Conservation (phyloP, 1,284 basidiomycete species). For the Cryptococcus sp. region DNA sequence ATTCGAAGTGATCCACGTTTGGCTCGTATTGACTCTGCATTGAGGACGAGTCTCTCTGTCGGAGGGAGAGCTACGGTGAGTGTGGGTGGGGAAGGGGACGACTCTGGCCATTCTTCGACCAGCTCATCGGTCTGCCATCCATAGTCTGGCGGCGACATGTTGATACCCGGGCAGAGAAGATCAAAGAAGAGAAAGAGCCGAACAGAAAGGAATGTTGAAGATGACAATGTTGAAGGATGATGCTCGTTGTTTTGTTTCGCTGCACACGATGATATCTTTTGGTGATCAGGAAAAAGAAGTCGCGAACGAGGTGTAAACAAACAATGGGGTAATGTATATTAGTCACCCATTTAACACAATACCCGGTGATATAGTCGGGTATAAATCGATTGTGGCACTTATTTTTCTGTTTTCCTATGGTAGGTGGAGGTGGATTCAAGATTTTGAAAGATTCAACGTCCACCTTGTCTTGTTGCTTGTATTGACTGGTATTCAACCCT, state of each 20-base stretch:
- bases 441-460: slow-evolving; percentile 10
- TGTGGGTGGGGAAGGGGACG: slow-evolving; percentile 55
- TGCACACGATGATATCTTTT: no score
- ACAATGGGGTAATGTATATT: background rate
- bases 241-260: slow-evolving; percentile 13
- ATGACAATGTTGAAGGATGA: slow-evolving; percentile 2
- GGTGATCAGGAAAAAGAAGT: no score
- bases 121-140: slow-evolving; percentile 78
- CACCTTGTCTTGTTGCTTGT: no score
- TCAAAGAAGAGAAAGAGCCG: slow-evolving; percentile 1
- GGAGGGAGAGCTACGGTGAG: slow-evolving; percentile 10
- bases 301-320: slow-evolving; percentile 4
- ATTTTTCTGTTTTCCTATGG: background rate
- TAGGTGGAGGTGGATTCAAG: slow-evolving; percentile 19
- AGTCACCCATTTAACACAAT: no score
- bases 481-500: background rate
- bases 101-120: slow-evolving; percentile 73
- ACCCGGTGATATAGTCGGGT: background rate
- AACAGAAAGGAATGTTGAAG: slow-evolving; percentile 2
- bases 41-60: slow-evolving; percentile 46
- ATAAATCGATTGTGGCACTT: background rate
- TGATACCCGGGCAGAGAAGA: background rate
- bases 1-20: slow-evolving; percentile 45
- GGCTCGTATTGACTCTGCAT: slow-evolving; percentile 28
- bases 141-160: slow-evolving; percentile 50